Percentiles rank a stretch among this genome's conserved stretches.
These are phyloP conservation scores for Scytalidium lignicola DNA, from an alignment of 2,329 filamentous ascomycete species.

Conservation along the genomic window DNA sequence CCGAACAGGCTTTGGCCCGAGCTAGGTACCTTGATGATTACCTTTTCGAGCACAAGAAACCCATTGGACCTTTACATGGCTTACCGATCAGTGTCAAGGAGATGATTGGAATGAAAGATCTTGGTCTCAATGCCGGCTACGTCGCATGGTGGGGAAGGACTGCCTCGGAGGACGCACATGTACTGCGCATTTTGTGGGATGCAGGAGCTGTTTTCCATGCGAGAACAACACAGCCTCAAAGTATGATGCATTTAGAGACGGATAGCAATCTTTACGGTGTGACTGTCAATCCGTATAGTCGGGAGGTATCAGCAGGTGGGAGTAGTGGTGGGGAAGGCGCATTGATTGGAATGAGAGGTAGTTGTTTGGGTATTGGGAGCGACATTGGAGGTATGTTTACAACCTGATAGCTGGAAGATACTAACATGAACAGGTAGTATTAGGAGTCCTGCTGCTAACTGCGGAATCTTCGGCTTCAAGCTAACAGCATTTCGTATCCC, in stretches of 20 bases:
- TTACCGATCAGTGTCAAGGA: slow-evolving; percentile 55
- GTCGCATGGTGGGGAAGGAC: slow-evolving; percentile 38
- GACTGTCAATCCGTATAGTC: slow-evolving; percentile 52
- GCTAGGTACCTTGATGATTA: slow-evolving; percentile 42
- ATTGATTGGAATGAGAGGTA: slow-evolving; percentile 45
- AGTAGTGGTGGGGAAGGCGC: slow-evolving; percentile 59
- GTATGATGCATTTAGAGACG: slow-evolving; percentile 43
- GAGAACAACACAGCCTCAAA: slow-evolving; percentile 49
- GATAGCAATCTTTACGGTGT: slow-evolving; percentile 37
- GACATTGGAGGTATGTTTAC: slow-evolving; percentile 40
- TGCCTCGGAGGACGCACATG: slow-evolving; percentile 38
- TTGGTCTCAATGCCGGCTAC: slow-evolving; percentile 41
- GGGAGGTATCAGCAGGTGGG: slow-evolving; percentile 53
- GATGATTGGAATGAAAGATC: slow-evolving; percentile 42
- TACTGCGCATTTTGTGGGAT: slow-evolving; percentile 39
- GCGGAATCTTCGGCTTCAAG: slow-evolving; percentile 44
- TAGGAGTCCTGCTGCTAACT: slow-evolving; percentile 37
- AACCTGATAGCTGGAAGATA: too few species aligned
- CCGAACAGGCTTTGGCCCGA: slow-evolving; percentile 37
- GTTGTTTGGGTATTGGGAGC: slow-evolving; percentile 55
- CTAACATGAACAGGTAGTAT: slow-evolving; percentile 20
- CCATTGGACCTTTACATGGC: slow-evolving; percentile 57
- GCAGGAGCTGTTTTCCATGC: slow-evolving; percentile 47
- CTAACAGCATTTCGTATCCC: slow-evolving; percentile 34
- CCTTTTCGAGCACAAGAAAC: slow-evolving; percentile 30